Conservation (phyloP, 495 filamentous ascomycete genomes). For the Xylaria sp. region DNA sequence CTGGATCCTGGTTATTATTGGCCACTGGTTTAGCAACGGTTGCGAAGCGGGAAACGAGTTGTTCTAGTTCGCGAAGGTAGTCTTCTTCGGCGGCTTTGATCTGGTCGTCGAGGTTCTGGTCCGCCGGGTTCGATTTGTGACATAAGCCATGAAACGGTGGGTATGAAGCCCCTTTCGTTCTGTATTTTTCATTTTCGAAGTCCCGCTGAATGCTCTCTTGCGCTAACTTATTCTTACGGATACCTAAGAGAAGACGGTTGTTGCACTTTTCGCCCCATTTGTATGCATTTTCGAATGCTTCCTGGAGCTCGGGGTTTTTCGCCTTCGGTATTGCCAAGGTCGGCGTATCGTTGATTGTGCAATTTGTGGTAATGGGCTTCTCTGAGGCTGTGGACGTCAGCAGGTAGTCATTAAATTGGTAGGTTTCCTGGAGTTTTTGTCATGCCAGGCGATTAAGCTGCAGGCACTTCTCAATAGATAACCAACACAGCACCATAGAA, state of each 20-base stretch:
- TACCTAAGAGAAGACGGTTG: constrained; percentile 27
- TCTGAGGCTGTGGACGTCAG: constrained; percentile 12
- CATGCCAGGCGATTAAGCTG: background rate
- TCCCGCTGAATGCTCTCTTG: constrained; percentile 29
- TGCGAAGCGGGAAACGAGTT: constrained; percentile 26
- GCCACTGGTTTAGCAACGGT: constrained; percentile 20
- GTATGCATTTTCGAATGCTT: constrained; percentile 31
- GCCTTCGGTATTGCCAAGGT: constrained; percentile 25
- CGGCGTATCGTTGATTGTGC: background rate
- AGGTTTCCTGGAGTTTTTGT: background rate
- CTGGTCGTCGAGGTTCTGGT: constrained; percentile 27
- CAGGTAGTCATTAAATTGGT: background rate
- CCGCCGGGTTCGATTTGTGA: constrained; percentile 21
- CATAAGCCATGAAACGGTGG: constrained; percentile 34
- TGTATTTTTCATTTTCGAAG: constrained; percentile 27
- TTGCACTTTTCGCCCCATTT: constrained; percentile 29
- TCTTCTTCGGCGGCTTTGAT: constrained; percentile 19
- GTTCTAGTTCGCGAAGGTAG: constrained; percentile 30
- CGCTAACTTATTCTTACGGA: constrained; percentile 23
- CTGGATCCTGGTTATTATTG: constrained; percentile 20
- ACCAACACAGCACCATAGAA: background rate
- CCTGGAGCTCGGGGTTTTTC: constrained; percentile 35
- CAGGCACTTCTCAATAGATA: background rate
- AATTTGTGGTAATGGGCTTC: constrained; percentile 19
- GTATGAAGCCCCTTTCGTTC: constrained; percentile 31